Conservation (phyloP, 2,329 filamentous ascomycete species). For the Scedosporium aurantiacum region DNA sequence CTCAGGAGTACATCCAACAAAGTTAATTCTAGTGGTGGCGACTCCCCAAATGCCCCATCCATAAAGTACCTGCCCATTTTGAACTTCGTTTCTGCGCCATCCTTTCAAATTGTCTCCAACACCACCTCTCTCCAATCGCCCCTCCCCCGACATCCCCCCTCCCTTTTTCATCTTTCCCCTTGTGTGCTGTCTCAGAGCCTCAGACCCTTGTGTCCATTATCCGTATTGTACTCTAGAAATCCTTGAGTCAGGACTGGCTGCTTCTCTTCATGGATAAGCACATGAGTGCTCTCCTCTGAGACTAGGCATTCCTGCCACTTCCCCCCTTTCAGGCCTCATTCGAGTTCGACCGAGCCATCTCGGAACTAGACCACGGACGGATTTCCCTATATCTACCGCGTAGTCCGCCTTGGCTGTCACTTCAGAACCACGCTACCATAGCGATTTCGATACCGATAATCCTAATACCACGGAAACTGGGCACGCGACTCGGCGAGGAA, state of each 20-base stretch:
- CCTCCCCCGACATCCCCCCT: not conserved
- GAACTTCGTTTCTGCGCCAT: not conserved
- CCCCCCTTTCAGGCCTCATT: not conserved
- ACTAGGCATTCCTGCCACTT: not conserved
- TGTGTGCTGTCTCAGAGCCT: too few relatives aligned
- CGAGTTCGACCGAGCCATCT: not conserved
- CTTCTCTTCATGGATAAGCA: not conserved
- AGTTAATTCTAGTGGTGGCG: not conserved
- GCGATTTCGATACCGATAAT: not conserved
- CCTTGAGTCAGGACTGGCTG: not conserved
- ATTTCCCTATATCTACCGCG: not conserved
- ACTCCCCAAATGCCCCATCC: not conserved
- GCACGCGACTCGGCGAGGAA: not conserved
- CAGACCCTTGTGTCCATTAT: too few relatives aligned
- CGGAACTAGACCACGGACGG: too few relatives aligned
- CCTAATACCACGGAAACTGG: slow-evolving; percentile 3
- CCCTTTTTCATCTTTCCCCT: too few relatives aligned
- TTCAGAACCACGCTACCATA: too few relatives aligned
- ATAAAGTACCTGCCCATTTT: not conserved
- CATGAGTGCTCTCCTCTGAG: not conserved
- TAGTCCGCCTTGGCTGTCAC: not conserved
- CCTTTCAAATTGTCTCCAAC: not conserved
- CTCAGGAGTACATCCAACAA: not conserved
- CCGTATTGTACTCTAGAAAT: not conserved
- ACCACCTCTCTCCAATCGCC: not conserved